phyloP scores from a whole-genome alignment of 257 asterid genomes.

The Capsicum rhomboideum region DNA sequence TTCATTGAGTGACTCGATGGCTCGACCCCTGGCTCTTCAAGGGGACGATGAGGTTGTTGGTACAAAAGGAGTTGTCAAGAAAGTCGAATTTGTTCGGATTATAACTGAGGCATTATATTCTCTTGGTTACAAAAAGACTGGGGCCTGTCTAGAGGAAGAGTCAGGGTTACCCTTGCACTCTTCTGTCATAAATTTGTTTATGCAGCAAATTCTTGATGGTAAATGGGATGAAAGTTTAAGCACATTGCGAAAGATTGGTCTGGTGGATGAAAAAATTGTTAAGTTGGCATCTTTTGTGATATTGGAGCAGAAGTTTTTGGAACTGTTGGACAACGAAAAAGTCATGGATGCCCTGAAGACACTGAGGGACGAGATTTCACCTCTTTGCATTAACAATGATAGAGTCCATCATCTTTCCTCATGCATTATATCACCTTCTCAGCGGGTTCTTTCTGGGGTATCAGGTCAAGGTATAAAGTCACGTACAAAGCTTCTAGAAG shows the following conservation, averaged over 20 bases:
- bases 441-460: constrained; percentile 23
- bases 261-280: constrained; percentile 38
- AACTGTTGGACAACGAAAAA: constrained; percentile 49
- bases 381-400: constrained; percentile 38
- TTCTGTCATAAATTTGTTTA: constrained; percentile 41
- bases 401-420: constrained; percentile 63
- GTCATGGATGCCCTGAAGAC: constrained; percentile 71
- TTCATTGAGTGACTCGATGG: constrained; percentile 52
- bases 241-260: constrained; percentile 39
- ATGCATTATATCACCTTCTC: constrained; percentile 38
- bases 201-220: constrained; percentile 70
- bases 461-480: constrained; percentile 33
- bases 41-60: constrained; percentile 70
- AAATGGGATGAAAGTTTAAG: constrained; percentile 76
- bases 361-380: constrained; percentile 64
- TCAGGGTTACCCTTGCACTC: constrained; percentile 66
- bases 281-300: constrained; percentile 63
- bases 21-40: constrained; percentile 46
- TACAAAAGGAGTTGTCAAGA: constrained; percentile 59
- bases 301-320: constrained; percentile 78
- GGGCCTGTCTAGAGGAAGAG: constrained; percentile 65
- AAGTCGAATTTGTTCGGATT: constrained; percentile 65
- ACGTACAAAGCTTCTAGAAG: constrained; percentile 51
- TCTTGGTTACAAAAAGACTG: constrained; percentile 65
- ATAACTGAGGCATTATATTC: constrained; percentile 76